phyloP scores from a whole-genome alignment of 805 yeast species.

The Ogataea nakhonphanomensis region DNA sequence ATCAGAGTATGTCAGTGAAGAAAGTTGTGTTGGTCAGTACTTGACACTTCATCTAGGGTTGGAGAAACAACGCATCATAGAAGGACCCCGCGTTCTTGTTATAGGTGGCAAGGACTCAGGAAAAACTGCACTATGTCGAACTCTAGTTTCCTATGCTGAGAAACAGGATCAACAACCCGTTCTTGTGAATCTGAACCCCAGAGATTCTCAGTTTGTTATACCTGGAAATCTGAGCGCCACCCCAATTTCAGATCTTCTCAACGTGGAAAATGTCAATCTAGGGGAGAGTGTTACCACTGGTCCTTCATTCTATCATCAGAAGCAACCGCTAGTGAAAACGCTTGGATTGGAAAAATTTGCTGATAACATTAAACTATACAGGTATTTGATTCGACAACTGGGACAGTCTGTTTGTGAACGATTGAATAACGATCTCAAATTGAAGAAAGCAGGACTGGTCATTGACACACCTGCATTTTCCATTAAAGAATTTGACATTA shows the following conservation, averaged over 20 bases:
- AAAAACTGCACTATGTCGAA: conserved; percentile 70
- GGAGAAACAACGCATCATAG: conserved; percentile 46
- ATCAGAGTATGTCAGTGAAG: conserved; percentile 67
- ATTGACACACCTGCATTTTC: conserved; percentile 72
- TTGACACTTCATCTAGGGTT: conserved; percentile 73
- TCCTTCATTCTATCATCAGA: conserved; percentile 72
- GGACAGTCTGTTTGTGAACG: conserved; percentile 40
- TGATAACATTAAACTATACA: conserved; percentile 57
- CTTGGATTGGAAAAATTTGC: conserved; percentile 64
- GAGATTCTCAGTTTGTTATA: conserved; percentile 44
- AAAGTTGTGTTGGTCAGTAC: conserved; percentile 60
- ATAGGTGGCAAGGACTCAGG: conserved; percentile 75
- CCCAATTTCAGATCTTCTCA: conserved; percentile 75
- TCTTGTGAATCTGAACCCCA: conserved; percentile 76
- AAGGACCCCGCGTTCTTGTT: conserved; percentile 57
- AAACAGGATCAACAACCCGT: conserved; percentile 67
- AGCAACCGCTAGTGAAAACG: conserved; percentile 81
- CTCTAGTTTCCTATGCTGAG: conserved; percentile 69
- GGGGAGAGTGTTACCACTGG: conserved; percentile 80
- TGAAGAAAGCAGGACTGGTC: conserved; percentile 53
- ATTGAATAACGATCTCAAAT: conserved; percentile 45
- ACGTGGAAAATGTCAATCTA: conserved; percentile 65
- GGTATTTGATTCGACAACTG: conserved; percentile 42
- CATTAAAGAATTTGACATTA: conserved; percentile 46
- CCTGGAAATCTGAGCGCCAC: conserved; percentile 88